Conservation (phyloP, 306 rosid genomes). For the Nissolia schottii region DNA sequence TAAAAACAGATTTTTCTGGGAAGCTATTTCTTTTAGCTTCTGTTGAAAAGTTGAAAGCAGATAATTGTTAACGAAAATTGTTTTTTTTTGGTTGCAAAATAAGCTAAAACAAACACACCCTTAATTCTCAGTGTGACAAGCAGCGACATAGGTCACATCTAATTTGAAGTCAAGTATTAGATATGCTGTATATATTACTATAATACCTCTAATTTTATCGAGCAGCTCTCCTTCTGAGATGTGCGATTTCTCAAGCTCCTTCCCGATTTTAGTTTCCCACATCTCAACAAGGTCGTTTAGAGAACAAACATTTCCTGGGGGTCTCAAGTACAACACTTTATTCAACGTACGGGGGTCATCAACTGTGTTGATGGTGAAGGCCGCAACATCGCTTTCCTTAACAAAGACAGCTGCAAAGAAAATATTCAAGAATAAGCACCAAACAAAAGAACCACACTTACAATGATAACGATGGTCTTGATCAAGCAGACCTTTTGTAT, state of each 20-base stretch:
- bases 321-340: constrained; percentile 68
- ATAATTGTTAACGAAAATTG: no score
- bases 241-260: constrained; percentile 51
- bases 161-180: background rate
- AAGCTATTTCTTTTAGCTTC: no score
- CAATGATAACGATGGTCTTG: background rate
- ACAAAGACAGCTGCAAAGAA: constrained; percentile 57
- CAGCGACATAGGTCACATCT: background rate
- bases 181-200: background rate
- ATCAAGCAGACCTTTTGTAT: constrained; percentile 51
- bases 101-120: no score
- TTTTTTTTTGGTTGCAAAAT: no score
- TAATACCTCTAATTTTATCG: constrained; percentile 54
- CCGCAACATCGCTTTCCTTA: constrained; percentile 67
- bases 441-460: background rate
- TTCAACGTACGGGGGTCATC: constrained; percentile 70
- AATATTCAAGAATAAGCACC: background rate
- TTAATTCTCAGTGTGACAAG: background rate
- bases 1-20: no score
- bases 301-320: constrained; percentile 62
- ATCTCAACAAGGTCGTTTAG: constrained; percentile 58
- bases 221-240: constrained; percentile 64
- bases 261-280: constrained; percentile 77
- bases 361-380: constrained; percentile 62
- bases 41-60: no score